Evolutionary conservation across 1,284 basidiomycete genomes (phyloP).

Genomic region (Rhodotorula sp.): DNA sequence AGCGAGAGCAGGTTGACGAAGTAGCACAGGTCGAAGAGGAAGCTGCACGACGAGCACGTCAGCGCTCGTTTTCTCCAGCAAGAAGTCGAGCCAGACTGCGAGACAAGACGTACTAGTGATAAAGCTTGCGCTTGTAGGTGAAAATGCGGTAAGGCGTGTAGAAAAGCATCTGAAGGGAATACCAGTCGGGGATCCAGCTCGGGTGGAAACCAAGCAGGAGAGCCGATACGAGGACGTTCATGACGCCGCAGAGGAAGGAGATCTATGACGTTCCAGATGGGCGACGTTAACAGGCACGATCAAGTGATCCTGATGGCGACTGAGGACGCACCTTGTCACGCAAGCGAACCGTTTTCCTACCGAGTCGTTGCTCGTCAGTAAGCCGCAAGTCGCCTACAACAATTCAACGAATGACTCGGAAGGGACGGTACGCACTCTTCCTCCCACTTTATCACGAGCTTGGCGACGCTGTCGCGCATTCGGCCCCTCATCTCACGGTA

Average conservation of each 20-base stretch:
- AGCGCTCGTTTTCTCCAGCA: too few species aligned
- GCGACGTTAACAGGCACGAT: not conserved
- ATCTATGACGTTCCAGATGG: slow-evolving; percentile 24
- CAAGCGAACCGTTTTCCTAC: slow-evolving; percentile 40
- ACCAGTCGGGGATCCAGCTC: slow-evolving; percentile 45
- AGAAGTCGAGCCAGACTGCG: rapidly evolving
- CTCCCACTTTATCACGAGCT: slow-evolving; percentile 45
- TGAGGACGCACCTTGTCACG: slow-evolving; percentile 39
- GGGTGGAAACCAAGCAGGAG: slow-evolving; percentile 47
- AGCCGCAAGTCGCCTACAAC: not conserved
- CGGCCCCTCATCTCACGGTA: slow-evolving; percentile 40
- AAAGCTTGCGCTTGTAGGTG: slow-evolving; percentile 45
- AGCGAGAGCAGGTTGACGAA: slow-evolving; percentile 46
- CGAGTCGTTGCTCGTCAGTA: not conserved
- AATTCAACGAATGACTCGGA: too few species aligned
- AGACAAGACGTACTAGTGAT: slow-evolving; percentile 40
- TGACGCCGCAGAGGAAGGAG: slow-evolving; percentile 48
- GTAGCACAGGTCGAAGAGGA: slow-evolving; percentile 48
- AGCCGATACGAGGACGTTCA: slow-evolving; percentile 46
- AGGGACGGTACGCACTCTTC: slow-evolving; percentile 40
- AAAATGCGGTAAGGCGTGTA: slow-evolving; percentile 46
- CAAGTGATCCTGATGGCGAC: too few species aligned
- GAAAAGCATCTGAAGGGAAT: slow-evolving; percentile 44
- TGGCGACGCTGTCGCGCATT: slow-evolving; percentile 36
- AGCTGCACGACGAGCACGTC: slow-evolving; percentile 18